These are phyloP conservation scores for Candida maris DNA, from an alignment of 805 yeast genomes.

Conservation along the genomic window DNA sequence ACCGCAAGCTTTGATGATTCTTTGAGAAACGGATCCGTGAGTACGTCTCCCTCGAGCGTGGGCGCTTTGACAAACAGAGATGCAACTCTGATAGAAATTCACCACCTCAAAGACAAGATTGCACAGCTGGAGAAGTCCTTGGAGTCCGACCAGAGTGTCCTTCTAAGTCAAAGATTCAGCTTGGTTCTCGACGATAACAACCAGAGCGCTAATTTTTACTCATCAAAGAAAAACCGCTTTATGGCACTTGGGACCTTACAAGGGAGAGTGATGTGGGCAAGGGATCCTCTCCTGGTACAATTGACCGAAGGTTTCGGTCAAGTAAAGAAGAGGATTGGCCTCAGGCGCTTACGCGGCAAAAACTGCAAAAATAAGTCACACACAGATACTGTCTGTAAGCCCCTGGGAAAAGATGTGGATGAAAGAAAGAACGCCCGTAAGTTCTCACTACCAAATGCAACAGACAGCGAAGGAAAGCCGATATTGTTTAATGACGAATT, in stretches of 20 bases:
- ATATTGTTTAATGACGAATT: constrained; percentile 2
- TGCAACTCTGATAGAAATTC: constrained; percentile 6
- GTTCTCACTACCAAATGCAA: neutral
- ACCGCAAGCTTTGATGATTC: neutral
- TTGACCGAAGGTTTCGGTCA: constrained; percentile 10
- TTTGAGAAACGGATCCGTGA: neutral
- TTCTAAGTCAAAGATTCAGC: constrained; percentile 7
- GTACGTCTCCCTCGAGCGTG: constrained; percentile 2
- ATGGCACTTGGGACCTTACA: constrained; percentile 17
- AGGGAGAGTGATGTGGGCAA: constrained; percentile 11
- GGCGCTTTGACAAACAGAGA: constrained; percentile 1
- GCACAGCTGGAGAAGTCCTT: constrained; percentile 8
- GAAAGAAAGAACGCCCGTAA: constrained; percentile 5
- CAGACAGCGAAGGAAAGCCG: neutral
- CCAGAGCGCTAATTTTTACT: constrained; percentile 9
- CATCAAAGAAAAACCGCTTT: constrained; percentile 19
- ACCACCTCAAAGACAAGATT: constrained; percentile 6
- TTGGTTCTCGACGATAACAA: constrained; percentile 9
- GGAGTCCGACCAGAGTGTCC: neutral
- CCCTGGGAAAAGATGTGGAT: constrained; percentile 3
- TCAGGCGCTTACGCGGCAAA: no score
- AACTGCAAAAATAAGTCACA: no score
- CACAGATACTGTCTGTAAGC: neutral
- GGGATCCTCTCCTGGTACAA: constrained; percentile 16
- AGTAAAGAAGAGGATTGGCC: neutral